Conservation (phyloP, 768 basidiomycete genomes). For the Lactarius psammicola region DNA sequence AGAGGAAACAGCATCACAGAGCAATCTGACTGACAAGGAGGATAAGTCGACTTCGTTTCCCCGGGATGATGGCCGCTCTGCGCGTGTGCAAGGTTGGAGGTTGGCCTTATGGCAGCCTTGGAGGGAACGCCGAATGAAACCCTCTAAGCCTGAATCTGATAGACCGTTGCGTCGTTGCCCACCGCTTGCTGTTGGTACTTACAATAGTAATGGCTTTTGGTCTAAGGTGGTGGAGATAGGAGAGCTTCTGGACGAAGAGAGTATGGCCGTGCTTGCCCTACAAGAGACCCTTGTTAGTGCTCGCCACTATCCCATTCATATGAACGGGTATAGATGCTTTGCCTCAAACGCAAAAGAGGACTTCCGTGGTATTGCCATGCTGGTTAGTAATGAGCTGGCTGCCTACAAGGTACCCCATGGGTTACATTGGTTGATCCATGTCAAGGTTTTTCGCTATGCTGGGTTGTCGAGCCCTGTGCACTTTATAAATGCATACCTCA, state of each 20-base stretch:
- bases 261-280: background rate
- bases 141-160: no score
- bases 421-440: background rate
- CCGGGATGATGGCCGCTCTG: no score
- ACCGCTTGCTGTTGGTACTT: no score
- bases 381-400: background rate
- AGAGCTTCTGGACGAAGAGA: background rate
- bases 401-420: constrained; percentile 8
- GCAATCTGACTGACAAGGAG: no score
- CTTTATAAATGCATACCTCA: background rate
- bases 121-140: no score
- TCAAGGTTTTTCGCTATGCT: background rate
- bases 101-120: no score
- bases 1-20: no score
- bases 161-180: no score
- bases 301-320: background rate
- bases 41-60: no score
- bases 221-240: no score
- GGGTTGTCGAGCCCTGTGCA: background rate
- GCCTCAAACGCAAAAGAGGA: background rate
- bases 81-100: no score
- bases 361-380: background rate
- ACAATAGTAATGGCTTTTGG: no score
- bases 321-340: background rate
- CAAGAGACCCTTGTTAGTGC: background rate